These are phyloP conservation scores for Trypanosoma rangeli DNA, from an alignment of 208 protist species.

Conservation along the genomic window DNA sequence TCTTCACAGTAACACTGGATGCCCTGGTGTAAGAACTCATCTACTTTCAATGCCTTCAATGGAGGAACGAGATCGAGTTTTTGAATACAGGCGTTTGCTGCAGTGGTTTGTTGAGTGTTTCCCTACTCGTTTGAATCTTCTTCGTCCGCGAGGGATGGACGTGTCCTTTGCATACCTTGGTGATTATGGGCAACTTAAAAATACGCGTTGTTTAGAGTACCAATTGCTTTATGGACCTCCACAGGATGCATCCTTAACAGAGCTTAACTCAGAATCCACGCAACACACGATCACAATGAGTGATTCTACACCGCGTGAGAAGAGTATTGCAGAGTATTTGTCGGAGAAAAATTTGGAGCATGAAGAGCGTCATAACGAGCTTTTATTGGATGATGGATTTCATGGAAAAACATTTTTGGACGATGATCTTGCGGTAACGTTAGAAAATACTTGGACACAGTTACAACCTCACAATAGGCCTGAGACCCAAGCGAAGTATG, in stretches of 20 bases:
- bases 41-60: slow-evolving; percentile 61
- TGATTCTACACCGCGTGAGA: slow-evolving; percentile 3
- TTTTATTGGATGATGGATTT: slow-evolving; percentile 5
- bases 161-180: slow-evolving; percentile 79
- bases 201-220: slow-evolving; percentile 59
- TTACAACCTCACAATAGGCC: slow-evolving; percentile 45
- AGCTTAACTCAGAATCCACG: neutral
- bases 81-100: slow-evolving; percentile 73
- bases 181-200: slow-evolving; percentile 81
- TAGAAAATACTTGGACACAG: slow-evolving; percentile 52
- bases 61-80: slow-evolving; percentile 47
- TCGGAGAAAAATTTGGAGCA: slow-evolving; percentile 24
- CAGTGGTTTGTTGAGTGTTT: slow-evolving; percentile 89
- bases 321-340: slow-evolving; percentile 32
- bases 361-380: neutral
- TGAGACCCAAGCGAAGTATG: slow-evolving; percentile 58
- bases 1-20: slow-evolving; percentile 72
- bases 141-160: slow-evolving; percentile 79
- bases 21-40: slow-evolving; percentile 75
- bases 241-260: neutral
- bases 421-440: slow-evolving; percentile 14
- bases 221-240: slow-evolving; percentile 79
- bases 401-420: slow-evolving; percentile 10
- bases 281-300: neutral
- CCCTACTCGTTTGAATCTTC: slow-evolving; percentile 53